phyloP scores from a whole-genome alignment of 164 flowering plant genomes.

The Magnolia kwangsiensis region DNA sequence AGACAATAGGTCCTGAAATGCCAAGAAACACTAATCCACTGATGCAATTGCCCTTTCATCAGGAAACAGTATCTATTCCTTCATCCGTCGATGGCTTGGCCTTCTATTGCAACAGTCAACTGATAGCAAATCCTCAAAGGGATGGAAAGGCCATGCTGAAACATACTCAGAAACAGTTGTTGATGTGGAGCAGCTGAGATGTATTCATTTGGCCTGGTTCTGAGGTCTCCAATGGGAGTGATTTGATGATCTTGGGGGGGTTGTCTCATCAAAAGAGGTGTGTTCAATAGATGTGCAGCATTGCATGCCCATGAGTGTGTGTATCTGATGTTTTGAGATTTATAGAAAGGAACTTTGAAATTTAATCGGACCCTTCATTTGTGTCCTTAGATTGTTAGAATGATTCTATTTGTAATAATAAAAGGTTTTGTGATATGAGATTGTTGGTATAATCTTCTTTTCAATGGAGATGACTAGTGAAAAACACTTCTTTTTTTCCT shows the following conservation, averaged over 20 bases:
- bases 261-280: conserved; percentile 1
- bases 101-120: not conserved
- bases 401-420: conserved; percentile 5
- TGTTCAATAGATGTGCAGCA: not conserved
- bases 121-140: not conserved
- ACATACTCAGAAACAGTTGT: not conserved
- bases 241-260: not conserved
- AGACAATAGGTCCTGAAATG: too few relatives aligned
- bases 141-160: not conserved
- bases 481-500: too few relatives aligned
- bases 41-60: not conserved
- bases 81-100: not conserved
- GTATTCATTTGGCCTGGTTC: conserved; percentile 4
- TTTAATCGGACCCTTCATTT: not conserved
- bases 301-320: not conserved
- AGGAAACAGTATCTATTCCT: conserved; percentile 6
- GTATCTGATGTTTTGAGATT: not conserved
- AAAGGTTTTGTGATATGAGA: not conserved
- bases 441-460: not conserved
- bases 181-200: not conserved
- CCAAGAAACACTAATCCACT: not conserved
- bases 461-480: not conserved
- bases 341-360: not conserved
- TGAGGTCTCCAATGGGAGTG: not conserved
- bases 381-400: not conserved